phyloP scores from a whole-genome alignment of 106 monocot species.

The Apostasia shenzhenica region DNA sequence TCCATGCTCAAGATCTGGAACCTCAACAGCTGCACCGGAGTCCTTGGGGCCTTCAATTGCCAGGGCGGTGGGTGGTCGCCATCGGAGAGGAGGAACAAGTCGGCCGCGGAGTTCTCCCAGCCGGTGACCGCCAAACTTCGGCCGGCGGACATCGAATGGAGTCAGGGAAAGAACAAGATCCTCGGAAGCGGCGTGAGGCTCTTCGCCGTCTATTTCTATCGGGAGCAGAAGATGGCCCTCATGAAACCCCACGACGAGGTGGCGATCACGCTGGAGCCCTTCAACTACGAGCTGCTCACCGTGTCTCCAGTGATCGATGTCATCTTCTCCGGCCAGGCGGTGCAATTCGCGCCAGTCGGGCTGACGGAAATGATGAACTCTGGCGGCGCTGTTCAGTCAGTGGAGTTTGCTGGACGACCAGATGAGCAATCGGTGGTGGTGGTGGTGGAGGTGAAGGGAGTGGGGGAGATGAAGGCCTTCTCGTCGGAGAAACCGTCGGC shows the following conservation, averaged over 20 bases:
- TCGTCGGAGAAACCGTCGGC: constrained; percentile 29
- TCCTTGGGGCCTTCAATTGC: constrained; percentile 85
- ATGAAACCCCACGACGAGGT: constrained; percentile 36
- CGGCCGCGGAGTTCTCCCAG: constrained; percentile 35
- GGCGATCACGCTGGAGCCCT: constrained; percentile 50
- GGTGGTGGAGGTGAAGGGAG: constrained; percentile 30
- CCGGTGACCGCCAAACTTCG: constrained; percentile 22
- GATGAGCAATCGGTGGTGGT: neutral
- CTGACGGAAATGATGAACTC: constrained; percentile 75
- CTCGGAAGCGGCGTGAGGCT: constrained; percentile 5
- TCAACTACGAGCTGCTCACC: constrained; percentile 65
- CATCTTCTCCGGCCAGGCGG: neutral
- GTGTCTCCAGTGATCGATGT: constrained; percentile 31
- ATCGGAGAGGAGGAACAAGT: constrained; percentile 41
- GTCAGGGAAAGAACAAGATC: constrained; percentile 16
- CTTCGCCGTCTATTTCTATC: constrained; percentile 57
- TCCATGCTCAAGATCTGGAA: constrained; percentile 95
- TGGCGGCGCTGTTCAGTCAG: constrained; percentile 45
- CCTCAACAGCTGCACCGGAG: constrained; percentile 70
- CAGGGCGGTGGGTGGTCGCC: constrained; percentile 89
- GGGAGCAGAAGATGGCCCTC: constrained; percentile 26
- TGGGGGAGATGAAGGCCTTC: constrained; percentile 37
- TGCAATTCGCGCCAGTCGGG: constrained; percentile 67
- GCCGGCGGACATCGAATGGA: constrained; percentile 74
- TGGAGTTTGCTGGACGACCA: neutral